phyloP scores from a whole-genome alignment of 805 yeast species.

The Hanseniaspora singularis region DNA sequence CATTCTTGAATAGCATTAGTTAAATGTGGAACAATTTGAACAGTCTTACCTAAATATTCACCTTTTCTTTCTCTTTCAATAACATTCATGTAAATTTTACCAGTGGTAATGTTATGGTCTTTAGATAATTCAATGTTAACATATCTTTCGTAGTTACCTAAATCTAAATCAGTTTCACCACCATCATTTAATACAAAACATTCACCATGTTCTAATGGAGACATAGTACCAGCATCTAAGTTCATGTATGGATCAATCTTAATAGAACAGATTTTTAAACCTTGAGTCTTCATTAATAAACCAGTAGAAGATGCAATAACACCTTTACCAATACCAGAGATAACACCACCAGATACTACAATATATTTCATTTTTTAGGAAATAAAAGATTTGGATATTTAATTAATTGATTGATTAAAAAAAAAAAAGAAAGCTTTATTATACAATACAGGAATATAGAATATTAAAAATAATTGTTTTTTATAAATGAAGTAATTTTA shows the following conservation, averaged over 20 bases:
- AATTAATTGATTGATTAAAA: no score
- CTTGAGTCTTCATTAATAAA: constrained; percentile 80
- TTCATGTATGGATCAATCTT: constrained; percentile 98
- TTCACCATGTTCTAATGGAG: constrained; percentile 98
- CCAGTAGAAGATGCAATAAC: constrained; percentile 97
- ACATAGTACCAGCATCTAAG: constrained; percentile 99
- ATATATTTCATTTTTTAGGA: constrained; percentile 91
- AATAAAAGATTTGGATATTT: no score
- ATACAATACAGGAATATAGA: no score
- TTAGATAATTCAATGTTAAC: constrained; percentile 82
- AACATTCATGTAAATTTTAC: constrained; percentile 88
- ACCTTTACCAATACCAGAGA: constrained; percentile 98
- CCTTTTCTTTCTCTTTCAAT: constrained; percentile 93
- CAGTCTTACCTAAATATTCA: constrained; percentile 97
- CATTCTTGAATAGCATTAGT: constrained; percentile 97
- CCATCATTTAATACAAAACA: constrained; percentile 97
- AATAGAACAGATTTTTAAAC: constrained; percentile 90
- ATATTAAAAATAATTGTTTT: no score
- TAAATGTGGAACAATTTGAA: constrained; percentile 96
- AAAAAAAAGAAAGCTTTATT: background rate
- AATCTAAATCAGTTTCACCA: constrained; percentile 95
- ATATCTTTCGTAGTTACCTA: constrained; percentile 97
- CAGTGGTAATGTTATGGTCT: constrained; percentile 96
- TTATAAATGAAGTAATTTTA: no score
- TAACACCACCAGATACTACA: constrained; percentile 98